phyloP scores from a whole-genome alignment of 192 early-diverging fungal species.

The Dispira simplex region DNA sequence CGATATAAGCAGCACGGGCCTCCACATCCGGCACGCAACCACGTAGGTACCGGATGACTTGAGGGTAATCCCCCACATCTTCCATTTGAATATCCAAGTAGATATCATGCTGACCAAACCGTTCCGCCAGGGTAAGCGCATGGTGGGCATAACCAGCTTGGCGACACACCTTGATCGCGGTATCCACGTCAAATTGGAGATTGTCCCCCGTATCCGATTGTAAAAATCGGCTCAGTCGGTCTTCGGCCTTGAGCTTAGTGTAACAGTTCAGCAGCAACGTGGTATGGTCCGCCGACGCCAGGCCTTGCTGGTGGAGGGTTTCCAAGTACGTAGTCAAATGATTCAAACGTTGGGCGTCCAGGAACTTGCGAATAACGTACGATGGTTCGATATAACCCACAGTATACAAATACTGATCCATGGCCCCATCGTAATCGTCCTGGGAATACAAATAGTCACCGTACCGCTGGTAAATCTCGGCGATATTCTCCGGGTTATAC shows the following conservation, averaged over 20 bases:
- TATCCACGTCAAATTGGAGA: conserved; percentile 84
- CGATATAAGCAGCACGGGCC: conserved; percentile 28
- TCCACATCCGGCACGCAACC: conserved; percentile 20
- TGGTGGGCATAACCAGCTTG: conserved; percentile 82
- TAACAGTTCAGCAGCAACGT: conserved; percentile 96
- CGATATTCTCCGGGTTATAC: conserved; percentile 66
- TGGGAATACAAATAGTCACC: conserved; percentile 89
- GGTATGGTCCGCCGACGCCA: conserved; percentile 91
- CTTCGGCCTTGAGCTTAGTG: conserved; percentile 81
- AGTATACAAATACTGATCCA: conserved; percentile 83
- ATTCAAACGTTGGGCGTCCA: conserved; percentile 86
- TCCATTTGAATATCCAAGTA: conserved; percentile 84
- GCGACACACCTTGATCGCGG: conserved; percentile 83
- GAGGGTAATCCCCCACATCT: conserved; percentile 64
- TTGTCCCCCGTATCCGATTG: conserved; percentile 43
- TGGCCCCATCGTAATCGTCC: conserved; percentile 78
- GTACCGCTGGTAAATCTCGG: conserved; percentile 88
- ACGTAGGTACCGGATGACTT: conserved; percentile 62
- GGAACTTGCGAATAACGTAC: conserved; percentile 92
- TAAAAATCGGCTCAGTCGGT: conserved; percentile 76
- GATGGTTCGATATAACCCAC: conserved; percentile 89
- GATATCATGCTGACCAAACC: conserved; percentile 64
- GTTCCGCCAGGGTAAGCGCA: conserved; percentile 79
- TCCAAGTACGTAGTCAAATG: conserved; percentile 83
- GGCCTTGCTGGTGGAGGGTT: conserved; percentile 66